Evolutionary conservation across 345 rosid genomes (phyloP).

Genomic region (Murraya koenigii): DNA sequence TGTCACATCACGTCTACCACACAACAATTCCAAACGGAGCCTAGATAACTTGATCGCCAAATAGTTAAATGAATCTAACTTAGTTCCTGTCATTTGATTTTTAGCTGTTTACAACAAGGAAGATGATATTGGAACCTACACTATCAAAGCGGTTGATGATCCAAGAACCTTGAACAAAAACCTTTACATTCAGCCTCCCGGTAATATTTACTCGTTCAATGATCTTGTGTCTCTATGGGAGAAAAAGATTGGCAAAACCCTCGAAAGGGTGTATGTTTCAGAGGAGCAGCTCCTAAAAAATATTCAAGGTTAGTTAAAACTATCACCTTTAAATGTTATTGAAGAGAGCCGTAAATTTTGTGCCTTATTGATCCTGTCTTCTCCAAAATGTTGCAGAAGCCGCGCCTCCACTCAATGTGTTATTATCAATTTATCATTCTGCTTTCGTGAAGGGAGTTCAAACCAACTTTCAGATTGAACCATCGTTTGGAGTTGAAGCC

Average conservation of each 20-base stretch:
- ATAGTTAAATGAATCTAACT: neutral
- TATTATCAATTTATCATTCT: neutral
- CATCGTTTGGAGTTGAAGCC: too few species aligned
- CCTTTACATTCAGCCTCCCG: slow-evolving; percentile 45
- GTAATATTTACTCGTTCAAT: slow-evolving; percentile 48
- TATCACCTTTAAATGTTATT: neutral
- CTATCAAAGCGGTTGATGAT: slow-evolving; percentile 54
- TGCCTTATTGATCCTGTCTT: too few species aligned
- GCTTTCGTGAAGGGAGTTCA: too few species aligned
- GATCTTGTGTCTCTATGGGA: slow-evolving; percentile 65
- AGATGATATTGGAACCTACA: slow-evolving; percentile 49
- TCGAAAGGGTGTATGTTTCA: slow-evolving; percentile 42
- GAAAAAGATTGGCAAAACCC: slow-evolving; percentile 52
- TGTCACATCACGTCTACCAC: too few species aligned
- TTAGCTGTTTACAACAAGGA: slow-evolving; percentile 50
- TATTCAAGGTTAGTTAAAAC: slow-evolving; percentile 32
- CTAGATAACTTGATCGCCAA: neutral
- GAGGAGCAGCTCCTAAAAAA: slow-evolving; percentile 54
- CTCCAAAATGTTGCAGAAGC: slow-evolving; percentile 2
- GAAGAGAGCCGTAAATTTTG: too few species aligned
- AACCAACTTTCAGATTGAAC: too few species aligned
- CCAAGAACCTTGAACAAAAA: slow-evolving; percentile 58
- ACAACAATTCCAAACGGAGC: too few species aligned
- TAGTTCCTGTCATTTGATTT: neutral
- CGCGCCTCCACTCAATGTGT: neutral